These are phyloP conservation scores for Eucalyptus cloeziana DNA, from an alignment of 345 rosid genomes.

Conservation along the genomic window DNA sequence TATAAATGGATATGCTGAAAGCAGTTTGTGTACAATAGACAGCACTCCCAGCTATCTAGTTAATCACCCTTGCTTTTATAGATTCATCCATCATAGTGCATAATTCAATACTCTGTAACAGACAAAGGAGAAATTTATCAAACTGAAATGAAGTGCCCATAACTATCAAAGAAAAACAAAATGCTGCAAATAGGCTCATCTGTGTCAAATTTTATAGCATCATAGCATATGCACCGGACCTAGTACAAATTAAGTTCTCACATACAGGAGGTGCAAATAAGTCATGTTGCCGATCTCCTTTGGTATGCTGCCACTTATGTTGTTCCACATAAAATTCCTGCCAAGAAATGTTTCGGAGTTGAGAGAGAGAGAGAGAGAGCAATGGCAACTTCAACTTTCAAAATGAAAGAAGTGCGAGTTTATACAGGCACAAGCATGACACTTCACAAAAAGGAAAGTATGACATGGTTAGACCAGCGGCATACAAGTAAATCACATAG, in stretches of 20 bases:
- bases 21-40: not conserved
- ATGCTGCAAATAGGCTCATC: not conserved
- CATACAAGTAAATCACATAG: constrained; percentile 50
- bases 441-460: not conserved
- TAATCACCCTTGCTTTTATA: not conserved
- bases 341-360: not conserved
- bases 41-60: not conserved
- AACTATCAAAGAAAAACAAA: not conserved
- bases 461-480: not conserved
- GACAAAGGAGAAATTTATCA: not conserved
- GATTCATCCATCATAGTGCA: not conserved
- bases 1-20: not conserved
- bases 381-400: not conserved
- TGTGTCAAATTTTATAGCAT: not conserved
- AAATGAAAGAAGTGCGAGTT: not conserved
- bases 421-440: not conserved
- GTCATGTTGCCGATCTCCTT: constrained; percentile 74
- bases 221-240: not conserved
- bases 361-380: not conserved
- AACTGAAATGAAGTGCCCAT: not conserved
- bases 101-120: not conserved
- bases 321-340: constrained; percentile 96
- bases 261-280: constrained; percentile 70
- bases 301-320: constrained; percentile 70
- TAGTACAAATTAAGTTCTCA: not conserved